Base-by-base conservation (phyloP, 305 asterid genomes). In the Galium porrigens region DNA sequence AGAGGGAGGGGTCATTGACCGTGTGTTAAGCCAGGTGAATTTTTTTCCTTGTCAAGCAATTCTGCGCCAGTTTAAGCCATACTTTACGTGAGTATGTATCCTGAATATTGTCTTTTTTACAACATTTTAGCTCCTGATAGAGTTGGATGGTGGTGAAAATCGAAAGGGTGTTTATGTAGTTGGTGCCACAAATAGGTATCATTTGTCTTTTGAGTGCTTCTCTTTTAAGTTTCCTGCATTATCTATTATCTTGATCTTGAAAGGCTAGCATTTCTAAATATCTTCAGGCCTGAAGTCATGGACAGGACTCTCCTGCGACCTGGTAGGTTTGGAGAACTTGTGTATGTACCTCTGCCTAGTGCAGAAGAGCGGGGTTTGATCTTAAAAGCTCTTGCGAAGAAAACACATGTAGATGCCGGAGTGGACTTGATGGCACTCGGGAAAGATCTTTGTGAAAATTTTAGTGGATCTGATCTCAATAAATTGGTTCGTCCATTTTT, bases 141-240 rank as follows among this genome's bases (percentile, higher is more conserved):
- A 86, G 78, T 81, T 89, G 60, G 95, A 86, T 46, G 98, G 96
- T 32, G 84, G 84, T 36, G 95, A 85, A 54, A 76, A 78, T 29
- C 77, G 95, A 61, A 72, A 59, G 59, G 94, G 94, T 41, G 94
- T 91, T 72, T 86, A 72, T 76, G 86, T 91, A 56, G 84, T 89
- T 70, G 95, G 98, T 54, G 96, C 98, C 63, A 89, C 96, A 65
- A 91, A 91, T 79, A 86, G 97, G 96, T 88, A 67, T 15, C 20
- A 6, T 61, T 52, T 27, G 22, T 65, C 37, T 15, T 14, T 64
- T 37, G 41, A 36, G n/a, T 29, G 66, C 53, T 51, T 68, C 25
- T 67, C 61, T 34, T 5, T 29, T 51, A 46, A 55, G 36, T 53
- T 36, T 46, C 37, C 0, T 48, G 53, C 15, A 9, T 55, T 1